A percentile compares a stretch with the other conserved stretches of the same genome.
Conservation (phyloP, 2,329 filamentous ascomycete genomes). For the Tolypocladium guangdongense region DNA sequence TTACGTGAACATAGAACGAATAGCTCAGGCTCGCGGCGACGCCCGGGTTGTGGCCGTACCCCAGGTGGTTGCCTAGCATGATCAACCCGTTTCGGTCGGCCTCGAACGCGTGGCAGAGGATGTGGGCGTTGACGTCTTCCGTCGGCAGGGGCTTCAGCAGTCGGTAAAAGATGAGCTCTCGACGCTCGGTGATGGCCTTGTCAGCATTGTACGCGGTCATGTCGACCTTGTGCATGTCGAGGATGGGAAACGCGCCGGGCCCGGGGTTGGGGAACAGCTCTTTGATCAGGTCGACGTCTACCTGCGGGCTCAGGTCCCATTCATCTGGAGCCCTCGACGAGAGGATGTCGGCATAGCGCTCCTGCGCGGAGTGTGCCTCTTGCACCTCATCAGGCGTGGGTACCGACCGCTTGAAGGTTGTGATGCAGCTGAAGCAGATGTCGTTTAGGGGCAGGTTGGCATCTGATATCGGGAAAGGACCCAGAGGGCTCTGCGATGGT, state of each 20-base stretch:
- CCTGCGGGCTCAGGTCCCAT: conserved; percentile 34
- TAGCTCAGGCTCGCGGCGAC: conserved; percentile 37
- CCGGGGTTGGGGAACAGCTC: conserved; percentile 23
- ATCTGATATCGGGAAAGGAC: conserved; percentile 29
- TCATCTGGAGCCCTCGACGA: conserved; percentile 20
- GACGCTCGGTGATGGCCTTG: conserved; percentile 30
- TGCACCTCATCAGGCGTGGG: conserved; percentile 26
- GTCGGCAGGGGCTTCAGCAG: conserved; percentile 30
- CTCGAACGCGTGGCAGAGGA: conserved; percentile 38
- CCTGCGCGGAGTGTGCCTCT: conserved; percentile 25
- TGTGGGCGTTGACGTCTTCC: conserved; percentile 31
- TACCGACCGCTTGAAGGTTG: conserved; percentile 38
- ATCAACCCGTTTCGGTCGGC: conserved; percentile 43
- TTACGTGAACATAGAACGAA: conserved; percentile 41
- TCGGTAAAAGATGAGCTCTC: conserved; percentile 39
- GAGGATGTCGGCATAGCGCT: conserved; percentile 31
- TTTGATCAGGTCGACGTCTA: conserved; percentile 32
- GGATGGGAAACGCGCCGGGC: conserved; percentile 34
- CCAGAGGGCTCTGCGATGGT: conserved; percentile 23
- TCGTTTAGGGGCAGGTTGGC: conserved; percentile 25
- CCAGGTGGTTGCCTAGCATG: conserved; percentile 38
- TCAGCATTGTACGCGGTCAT: conserved; percentile 33
- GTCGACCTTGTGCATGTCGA: conserved; percentile 46
- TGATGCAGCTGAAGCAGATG: conserved; percentile 38
- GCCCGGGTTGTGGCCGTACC: conserved; percentile 30